phyloP scores from a whole-genome alignment of 2,329 filamentous ascomycete species.

The Tolypocladium sp. region DNA sequence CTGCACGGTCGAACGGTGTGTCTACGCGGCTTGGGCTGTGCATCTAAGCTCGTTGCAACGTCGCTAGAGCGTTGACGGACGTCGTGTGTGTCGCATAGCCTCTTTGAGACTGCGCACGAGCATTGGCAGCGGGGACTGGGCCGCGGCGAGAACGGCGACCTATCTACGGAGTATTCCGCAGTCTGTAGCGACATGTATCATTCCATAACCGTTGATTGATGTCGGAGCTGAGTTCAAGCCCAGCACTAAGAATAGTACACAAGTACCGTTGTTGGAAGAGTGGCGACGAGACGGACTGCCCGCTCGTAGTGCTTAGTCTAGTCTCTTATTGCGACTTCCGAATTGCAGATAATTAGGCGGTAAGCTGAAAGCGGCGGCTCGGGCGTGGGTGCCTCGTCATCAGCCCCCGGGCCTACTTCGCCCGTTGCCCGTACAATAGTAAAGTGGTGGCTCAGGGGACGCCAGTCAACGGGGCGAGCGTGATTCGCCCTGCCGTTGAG shows the following conservation, averaged over 20 bases:
- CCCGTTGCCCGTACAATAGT: too few relatives aligned
- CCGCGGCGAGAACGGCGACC: too few relatives aligned
- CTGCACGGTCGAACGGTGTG: neutral
- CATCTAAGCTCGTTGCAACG: neutral
- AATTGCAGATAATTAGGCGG: neutral
- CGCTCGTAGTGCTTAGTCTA: neutral
- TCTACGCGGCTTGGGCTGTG: neutral
- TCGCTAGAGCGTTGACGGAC: neutral
- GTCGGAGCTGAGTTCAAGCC: too few relatives aligned
- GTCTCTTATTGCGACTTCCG: neutral
- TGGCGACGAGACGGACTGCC: neutral
- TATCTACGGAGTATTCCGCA: too few relatives aligned
- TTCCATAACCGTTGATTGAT: too few relatives aligned
- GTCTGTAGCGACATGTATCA: too few relatives aligned
- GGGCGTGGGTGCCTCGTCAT: too few relatives aligned
- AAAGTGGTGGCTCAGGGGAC: neutral
- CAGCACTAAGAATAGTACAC: too few relatives aligned
- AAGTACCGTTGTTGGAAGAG: neutral
- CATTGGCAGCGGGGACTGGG: too few relatives aligned
- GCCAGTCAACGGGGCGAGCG: neutral
- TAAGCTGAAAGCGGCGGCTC: neutral
- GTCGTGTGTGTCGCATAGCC: neutral
- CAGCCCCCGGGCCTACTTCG: too few relatives aligned
- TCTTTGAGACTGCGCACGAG: neutral
- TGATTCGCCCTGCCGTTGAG: neutral